Evolutionary conservation across 148 eudicot genomes (phyloP).

Genomic region (Rheum nobile): DNA sequence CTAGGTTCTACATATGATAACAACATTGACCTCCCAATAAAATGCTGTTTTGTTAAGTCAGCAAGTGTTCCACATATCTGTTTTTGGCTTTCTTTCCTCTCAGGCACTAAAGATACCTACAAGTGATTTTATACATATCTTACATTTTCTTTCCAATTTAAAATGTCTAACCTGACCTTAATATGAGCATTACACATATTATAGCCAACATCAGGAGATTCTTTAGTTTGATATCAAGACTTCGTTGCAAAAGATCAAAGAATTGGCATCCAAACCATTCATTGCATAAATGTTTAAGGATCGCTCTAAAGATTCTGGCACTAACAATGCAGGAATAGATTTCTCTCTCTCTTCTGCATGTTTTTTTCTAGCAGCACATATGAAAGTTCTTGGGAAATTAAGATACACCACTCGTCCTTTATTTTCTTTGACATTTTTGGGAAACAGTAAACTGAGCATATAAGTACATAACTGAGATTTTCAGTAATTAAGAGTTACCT

Average conservation of each 20-base stretch:
- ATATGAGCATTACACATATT: neutral
- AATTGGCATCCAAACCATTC: neutral
- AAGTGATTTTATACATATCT: neutral
- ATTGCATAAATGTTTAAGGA: neutral
- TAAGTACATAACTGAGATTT: neutral
- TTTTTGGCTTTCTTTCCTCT: neutral
- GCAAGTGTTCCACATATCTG: neutral
- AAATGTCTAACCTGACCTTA: neutral
- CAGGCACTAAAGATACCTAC: neutral
- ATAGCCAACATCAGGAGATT: neutral
- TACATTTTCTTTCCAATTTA: neutral
- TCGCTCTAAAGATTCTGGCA: neutral
- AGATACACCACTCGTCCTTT: neutral
- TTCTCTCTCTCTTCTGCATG: neutral
- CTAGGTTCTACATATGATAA: neutral
- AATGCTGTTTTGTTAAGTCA: neutral
- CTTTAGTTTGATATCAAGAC: neutral
- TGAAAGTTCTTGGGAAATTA: neutral
- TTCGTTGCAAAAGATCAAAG: neutral
- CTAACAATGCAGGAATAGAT: neutral
- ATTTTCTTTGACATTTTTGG: neutral
- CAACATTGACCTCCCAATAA: neutral
- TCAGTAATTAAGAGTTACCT: slow-evolving; percentile 31
- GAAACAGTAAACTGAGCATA: neutral
- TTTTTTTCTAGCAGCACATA: neutral